Evolutionary conservation across 306 rosid genomes (phyloP).

Genomic region (Rubus parviflorus): DNA sequence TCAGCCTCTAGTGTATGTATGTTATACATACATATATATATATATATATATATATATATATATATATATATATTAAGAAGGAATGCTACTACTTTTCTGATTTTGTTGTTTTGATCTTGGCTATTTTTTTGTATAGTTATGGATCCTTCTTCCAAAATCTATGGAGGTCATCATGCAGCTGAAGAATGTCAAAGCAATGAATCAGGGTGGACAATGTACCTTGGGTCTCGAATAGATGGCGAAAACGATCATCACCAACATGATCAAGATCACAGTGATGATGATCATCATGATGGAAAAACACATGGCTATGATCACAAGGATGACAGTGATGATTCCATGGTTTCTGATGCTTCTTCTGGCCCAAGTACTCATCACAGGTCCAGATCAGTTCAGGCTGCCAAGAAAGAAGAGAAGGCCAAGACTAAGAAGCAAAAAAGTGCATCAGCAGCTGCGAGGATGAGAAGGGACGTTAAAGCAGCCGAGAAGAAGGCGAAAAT

Average conservation of each 20-base stretch:
- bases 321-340: constrained; percentile 84
- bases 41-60: too few relatives aligned
- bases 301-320: constrained; percentile 19
- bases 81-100: too few relatives aligned
- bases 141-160: constrained; percentile 54
- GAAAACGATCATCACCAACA: constrained; percentile 20
- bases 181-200: constrained; percentile 96
- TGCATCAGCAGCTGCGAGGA: neutral
- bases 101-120: neutral
- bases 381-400: constrained; percentile 4
- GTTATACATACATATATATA: too few relatives aligned
- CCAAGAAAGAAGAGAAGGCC: constrained; percentile 9
- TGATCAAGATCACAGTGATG: constrained; percentile 13
- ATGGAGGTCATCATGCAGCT: constrained; percentile 37
- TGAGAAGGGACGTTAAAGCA: neutral
- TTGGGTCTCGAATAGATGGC: constrained; percentile 61
- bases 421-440: constrained; percentile 5
- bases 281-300: constrained; percentile 11
- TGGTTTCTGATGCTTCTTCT: constrained; percentile 99
- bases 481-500: constrained; percentile 1
- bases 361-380: constrained; percentile 50
- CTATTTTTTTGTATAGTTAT: constrained; percentile 33
- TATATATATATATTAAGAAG: too few relatives aligned
- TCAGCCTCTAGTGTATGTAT: too few relatives aligned
- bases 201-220: constrained; percentile 98